Evolutionary conservation across 345 rosid species (phyloP).

Genomic region (Corymbia maculata): DNA sequence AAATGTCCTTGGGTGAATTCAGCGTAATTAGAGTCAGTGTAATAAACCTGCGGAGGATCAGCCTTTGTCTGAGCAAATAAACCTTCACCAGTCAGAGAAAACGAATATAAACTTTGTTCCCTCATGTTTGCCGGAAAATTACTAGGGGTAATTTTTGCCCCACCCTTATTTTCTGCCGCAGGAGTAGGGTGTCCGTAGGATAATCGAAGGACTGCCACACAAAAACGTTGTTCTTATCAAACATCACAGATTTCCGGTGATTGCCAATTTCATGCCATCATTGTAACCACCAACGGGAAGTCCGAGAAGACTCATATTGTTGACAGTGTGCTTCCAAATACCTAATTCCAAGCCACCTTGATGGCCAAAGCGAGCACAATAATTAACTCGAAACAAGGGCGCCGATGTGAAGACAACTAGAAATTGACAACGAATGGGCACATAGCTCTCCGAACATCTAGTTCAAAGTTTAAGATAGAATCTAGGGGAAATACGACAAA

Average conservation of each 20-base stretch:
- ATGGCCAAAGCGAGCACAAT: neutral
- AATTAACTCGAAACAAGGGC: neutral
- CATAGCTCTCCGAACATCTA: neutral
- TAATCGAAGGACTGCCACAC: conserved; percentile 15
- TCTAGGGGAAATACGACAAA: neutral
- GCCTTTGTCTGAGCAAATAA: conserved; percentile 1
- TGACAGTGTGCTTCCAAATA: neutral
- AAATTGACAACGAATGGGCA: neutral
- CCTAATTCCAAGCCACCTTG: neutral
- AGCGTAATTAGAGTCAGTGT: neutral
- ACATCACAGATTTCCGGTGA: conserved; percentile 1
- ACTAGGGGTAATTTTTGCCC: conserved; percentile 5
- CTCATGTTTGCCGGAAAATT: neutral
- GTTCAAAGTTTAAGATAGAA: neutral
- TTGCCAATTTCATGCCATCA: conserved; percentile 1
- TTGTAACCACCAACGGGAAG: neutral
- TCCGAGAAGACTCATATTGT: neutral
- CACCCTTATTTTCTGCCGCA: neutral
- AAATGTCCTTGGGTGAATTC: neutral
- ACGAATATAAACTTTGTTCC: neutral
- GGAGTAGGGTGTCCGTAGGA: conserved; percentile 9
- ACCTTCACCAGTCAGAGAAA: neutral
- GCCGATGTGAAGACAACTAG: neutral
- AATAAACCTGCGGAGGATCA: neutral
- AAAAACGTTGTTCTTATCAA: neutral